phyloP scores from a whole-genome alignment of 139 green algal species.

The Tetradesmus lagerheimii region DNA sequence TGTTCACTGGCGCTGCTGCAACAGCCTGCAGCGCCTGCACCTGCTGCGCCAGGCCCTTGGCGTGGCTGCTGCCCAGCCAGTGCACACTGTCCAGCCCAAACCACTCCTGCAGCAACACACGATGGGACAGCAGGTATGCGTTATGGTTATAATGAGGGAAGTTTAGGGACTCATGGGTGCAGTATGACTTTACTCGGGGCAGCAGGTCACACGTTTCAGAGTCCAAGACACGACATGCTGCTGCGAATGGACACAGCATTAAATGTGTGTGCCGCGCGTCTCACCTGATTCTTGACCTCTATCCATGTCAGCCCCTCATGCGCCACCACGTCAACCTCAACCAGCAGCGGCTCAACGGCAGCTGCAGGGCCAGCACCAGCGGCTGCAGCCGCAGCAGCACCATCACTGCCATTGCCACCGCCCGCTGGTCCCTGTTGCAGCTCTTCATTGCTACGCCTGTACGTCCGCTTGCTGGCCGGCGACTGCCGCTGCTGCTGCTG shows the following conservation, averaged over 20 bases:
- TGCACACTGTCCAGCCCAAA: constrained; percentile 60
- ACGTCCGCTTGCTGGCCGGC: not conserved
- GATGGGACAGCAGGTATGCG: not conserved
- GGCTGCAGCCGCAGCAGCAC: not conserved
- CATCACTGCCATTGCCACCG: not conserved
- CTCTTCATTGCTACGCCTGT: not conserved
- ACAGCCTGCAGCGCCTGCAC: constrained; percentile 57
- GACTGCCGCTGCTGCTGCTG: constrained; percentile 9
- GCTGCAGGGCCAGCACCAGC: not conserved
- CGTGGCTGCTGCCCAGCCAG: constrained; percentile 41
- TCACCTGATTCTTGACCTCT: constrained; percentile 71
- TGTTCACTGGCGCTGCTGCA: constrained; percentile 53
- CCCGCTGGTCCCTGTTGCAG: not conserved
- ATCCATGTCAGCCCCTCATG: constrained; percentile 66
- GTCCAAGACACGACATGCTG: no score
- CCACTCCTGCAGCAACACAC: constrained; percentile 2
- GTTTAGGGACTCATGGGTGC: no score
- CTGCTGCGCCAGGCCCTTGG: constrained; percentile 67
- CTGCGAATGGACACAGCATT: no score
- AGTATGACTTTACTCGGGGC: no score
- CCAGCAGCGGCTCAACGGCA: not conserved
- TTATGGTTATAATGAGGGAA: not conserved
- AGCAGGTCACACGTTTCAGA: no score
- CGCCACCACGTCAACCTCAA: constrained; percentile 67
- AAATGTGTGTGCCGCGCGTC: not conserved